phyloP scores from a whole-genome alignment of 139 green algal species.

The Ettlia oleoabundans region DNA sequence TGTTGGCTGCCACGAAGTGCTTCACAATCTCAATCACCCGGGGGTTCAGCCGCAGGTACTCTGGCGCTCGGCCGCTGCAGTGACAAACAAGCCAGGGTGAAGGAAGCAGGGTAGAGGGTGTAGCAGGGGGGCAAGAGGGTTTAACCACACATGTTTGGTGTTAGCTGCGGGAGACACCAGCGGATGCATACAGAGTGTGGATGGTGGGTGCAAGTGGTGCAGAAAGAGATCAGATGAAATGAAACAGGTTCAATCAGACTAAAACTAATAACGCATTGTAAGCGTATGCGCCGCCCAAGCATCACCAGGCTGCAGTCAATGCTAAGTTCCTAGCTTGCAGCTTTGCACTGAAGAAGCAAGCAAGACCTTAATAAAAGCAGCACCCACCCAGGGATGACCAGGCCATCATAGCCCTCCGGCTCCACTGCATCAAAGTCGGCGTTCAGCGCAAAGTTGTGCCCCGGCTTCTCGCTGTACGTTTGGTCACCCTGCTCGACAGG shows the following conservation, averaged over 20 bases:
- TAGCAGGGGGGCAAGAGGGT: neutral
- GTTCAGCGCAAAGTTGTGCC: conserved; percentile 44
- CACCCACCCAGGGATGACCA: conserved; percentile 39
- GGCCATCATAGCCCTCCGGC: conserved; percentile 4
- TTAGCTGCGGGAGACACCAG: too few species aligned
- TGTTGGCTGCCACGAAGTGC: conserved; percentile 25
- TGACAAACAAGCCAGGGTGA: neutral
- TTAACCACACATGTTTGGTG: too few species aligned
- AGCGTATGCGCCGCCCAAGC: too few species aligned
- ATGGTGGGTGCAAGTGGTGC: too few species aligned
- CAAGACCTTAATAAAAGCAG: too few species aligned
- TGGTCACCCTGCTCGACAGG: conserved; percentile 28
- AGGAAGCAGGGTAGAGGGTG: neutral
- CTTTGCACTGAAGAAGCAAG: too few species aligned
- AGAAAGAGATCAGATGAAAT: too few species aligned
- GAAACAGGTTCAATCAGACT: too few species aligned
- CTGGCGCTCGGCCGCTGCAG: conserved; percentile 38
- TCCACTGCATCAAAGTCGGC: conserved; percentile 12
- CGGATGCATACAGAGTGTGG: too few species aligned
- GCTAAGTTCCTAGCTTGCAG: too few species aligned
- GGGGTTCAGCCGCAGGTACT: conserved; percentile 41
- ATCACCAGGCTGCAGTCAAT: too few species aligned
- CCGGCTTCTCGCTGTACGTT: conserved; percentile 46
- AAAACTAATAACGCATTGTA: too few species aligned
- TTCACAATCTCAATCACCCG: conserved; percentile 21